Percentiles rank a stretch among this genome's conserved stretches.
Evolutionary conservation across 345 rosid genomes (phyloP).

Genomic region (Crucihimalaya himalaica): DNA sequence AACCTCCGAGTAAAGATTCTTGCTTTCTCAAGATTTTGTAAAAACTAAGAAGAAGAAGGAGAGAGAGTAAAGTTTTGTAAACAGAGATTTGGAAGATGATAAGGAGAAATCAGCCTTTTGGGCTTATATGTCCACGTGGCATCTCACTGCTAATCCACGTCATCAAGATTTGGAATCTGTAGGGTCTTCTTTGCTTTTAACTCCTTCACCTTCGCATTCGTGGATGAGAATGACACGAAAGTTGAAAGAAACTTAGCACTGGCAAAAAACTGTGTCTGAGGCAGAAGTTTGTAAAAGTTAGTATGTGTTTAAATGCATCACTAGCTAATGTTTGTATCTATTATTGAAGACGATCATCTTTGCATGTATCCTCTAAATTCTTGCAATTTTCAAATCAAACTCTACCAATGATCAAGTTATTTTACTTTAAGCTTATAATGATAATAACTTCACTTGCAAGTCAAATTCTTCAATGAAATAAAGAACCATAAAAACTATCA

Average conservation of each 20-base stretch:
- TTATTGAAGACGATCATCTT: too few species aligned
- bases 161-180: constrained; percentile 1
- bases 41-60: not conserved
- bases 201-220: not conserved
- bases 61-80: constrained; percentile 11
- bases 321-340: too few species aligned
- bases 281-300: too few species aligned
- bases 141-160: not conserved
- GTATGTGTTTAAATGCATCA: too few species aligned
- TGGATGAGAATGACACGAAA: constrained; percentile 14
- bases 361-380: too few species aligned
- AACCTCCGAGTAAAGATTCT: not conserved
- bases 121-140: constrained; percentile 18
- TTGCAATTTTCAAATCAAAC: too few species aligned
- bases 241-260: not conserved
- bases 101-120: constrained; percentile 26
- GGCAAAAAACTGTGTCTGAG: too few species aligned
- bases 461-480: too few species aligned
- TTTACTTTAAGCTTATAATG: too few species aligned
- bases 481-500: too few species aligned
- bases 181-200: constrained; percentile 1
- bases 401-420: too few species aligned
- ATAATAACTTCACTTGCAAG: too few species aligned
- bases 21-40: not conserved
- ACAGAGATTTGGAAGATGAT: constrained; percentile 30